A percentile compares a stretch with the other conserved stretches of the same genome.
phyloP scores from a whole-genome alignment of 2,329 filamentous ascomycete genomes.

The Orbilia quercus region DNA sequence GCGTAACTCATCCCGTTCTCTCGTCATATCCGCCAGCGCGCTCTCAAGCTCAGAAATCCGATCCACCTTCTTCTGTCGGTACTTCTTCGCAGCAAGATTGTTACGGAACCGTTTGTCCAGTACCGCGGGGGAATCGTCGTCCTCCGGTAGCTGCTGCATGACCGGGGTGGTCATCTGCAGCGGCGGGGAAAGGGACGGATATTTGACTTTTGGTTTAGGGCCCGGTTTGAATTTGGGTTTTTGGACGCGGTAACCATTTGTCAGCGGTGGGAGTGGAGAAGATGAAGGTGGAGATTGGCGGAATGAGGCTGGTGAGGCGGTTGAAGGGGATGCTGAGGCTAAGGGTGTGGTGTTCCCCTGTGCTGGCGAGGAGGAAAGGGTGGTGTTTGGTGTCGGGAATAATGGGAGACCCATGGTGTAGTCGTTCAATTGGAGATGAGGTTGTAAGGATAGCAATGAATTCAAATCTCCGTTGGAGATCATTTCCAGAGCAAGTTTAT shows the following conservation, averaged over 20 bases:
- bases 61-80: constrained; percentile 53
- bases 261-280: constrained; percentile 15
- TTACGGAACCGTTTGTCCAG: constrained; percentile 51
- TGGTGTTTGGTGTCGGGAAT: constrained; percentile 43
- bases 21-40: constrained; percentile 49
- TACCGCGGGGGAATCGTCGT: constrained; percentile 35
- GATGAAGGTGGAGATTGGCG: constrained; percentile 15
- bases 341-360: constrained; percentile 21
- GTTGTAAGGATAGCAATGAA: constrained; percentile 47
- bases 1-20: constrained; percentile 36
- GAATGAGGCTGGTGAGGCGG: constrained; percentile 8
- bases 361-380: constrained; percentile 2
- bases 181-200: constrained; percentile 22
- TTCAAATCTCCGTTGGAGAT: constrained; percentile 32
- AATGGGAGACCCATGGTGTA: constrained; percentile 50
- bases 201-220: constrained; percentile 41
- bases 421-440: constrained; percentile 38
- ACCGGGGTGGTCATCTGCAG: neutral
- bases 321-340: constrained; percentile 22
- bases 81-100: constrained; percentile 52
- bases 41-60: constrained; percentile 43
- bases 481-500: constrained; percentile 25
- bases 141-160: constrained; percentile 12
- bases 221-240: constrained; percentile 47
- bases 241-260: constrained; percentile 29